Conservation (phyloP, 306 rosid species). For the Inga laurina region DNA sequence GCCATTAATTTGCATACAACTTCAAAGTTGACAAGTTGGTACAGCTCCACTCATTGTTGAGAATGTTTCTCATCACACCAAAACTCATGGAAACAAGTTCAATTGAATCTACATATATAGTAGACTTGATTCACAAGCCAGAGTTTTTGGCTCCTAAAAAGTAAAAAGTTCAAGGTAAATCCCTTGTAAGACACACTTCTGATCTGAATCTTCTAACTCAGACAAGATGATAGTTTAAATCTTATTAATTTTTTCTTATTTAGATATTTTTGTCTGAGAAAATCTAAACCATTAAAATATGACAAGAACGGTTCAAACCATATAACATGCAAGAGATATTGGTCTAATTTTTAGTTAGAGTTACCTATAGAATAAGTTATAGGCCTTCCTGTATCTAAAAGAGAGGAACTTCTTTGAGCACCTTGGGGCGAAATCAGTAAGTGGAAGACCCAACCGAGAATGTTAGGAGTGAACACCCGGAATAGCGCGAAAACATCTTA, state of each 20-base stretch:
- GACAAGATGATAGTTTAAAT: neutral
- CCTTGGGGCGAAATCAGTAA: constrained; percentile 56
- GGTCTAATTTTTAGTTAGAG: constrained; percentile 36
- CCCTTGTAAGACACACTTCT: neutral
- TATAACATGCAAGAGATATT: neutral
- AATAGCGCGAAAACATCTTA: constrained; percentile 67
- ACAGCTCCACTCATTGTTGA: neutral
- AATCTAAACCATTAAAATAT: neutral
- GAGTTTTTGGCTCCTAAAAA: neutral
- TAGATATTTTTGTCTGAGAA: neutral
- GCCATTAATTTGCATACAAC: neutral
- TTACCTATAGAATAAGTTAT: constrained; percentile 43
- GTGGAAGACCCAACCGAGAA: constrained; percentile 72
- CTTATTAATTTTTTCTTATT: neutral
- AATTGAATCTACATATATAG: neutral
- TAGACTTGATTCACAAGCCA: constrained; percentile 20
- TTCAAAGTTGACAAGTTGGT: neutral
- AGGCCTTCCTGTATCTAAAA: constrained; percentile 69
- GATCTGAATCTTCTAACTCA: neutral
- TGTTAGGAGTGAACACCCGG: constrained; percentile 70
- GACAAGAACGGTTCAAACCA: neutral
- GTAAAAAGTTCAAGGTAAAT: neutral
- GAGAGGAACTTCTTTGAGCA: constrained; percentile 50
- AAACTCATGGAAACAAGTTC: neutral
- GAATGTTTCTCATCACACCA: neutral